A percentile compares a stretch with the other conserved stretches of the same genome.
Evolutionary conservation across 768 basidiomycete species (phyloP).

Genomic region (Suillus variegatus): DNA sequence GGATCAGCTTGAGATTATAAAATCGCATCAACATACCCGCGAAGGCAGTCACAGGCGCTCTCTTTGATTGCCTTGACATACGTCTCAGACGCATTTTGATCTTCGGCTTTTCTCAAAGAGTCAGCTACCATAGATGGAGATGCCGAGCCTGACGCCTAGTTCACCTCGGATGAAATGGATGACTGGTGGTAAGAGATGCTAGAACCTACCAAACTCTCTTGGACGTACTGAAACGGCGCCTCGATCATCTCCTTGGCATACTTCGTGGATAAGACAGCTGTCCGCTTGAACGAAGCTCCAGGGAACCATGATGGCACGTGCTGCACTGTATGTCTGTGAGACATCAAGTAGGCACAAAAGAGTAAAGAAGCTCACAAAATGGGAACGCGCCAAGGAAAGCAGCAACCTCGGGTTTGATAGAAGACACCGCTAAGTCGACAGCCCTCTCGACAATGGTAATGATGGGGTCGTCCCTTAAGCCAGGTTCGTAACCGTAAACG

Average conservation of each 20-base stretch:
- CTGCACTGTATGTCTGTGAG: constrained; percentile 24
- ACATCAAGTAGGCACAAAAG: background rate
- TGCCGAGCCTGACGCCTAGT: constrained; percentile 26
- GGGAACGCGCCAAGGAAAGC: constrained; percentile 38
- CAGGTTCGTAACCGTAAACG: constrained; percentile 32
- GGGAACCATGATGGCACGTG: constrained; percentile 43
- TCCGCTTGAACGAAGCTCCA: constrained; percentile 36
- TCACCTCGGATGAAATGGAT: background rate
- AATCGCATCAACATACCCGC: constrained; percentile 19
- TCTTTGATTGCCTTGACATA: constrained; percentile 28
- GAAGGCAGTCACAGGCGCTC: constrained; percentile 30
- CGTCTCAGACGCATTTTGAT: constrained; percentile 5
- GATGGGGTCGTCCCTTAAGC: constrained; percentile 26
- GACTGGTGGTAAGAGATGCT: background rate
- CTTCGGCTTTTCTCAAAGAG: constrained; percentile 17
- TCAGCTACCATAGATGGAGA: constrained; percentile 30
- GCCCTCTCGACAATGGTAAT: constrained; percentile 27
- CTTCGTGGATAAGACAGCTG: constrained; percentile 24
- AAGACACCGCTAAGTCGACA: constrained; percentile 19
- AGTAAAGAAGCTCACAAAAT: constrained; percentile 30
- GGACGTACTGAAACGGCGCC: constrained; percentile 33
- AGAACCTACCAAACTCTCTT: constrained; percentile 32
- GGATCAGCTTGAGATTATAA: background rate
- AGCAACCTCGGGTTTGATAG: constrained; percentile 30
- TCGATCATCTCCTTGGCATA: constrained; percentile 26